Evolutionary conservation across 164 flowering plant species (phyloP).

Genomic region (Sedum album): DNA sequence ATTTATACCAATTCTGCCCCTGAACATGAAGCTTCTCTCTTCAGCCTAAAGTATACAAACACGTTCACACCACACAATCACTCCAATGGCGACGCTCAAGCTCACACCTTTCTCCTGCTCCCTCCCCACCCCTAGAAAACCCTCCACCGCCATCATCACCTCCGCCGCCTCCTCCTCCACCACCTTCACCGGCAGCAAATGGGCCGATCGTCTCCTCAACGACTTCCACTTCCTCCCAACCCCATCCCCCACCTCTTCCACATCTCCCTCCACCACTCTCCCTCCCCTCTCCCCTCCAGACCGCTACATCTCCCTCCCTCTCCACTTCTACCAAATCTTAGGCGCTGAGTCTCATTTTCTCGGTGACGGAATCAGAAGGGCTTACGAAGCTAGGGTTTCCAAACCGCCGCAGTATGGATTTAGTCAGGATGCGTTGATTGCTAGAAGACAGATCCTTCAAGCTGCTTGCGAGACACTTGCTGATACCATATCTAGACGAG

Average conservation of each 20-base stretch:
- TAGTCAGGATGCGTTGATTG: conserved; percentile 63
- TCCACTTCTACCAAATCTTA: conserved; percentile 69
- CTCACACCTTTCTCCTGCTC: conserved; percentile 13
- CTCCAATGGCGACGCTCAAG: conserved; percentile 7
- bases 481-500: conserved; percentile 45
- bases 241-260: conserved; percentile 18
- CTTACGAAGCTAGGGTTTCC: conserved; percentile 75
- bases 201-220: conserved; percentile 92
- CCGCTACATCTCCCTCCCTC: conserved; percentile 58
- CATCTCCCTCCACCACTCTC: conserved; percentile 22
- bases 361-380: conserved; percentile 75
- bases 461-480: conserved; percentile 88
- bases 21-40: not conserved
- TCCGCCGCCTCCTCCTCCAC: conserved; percentile 13
- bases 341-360: conserved; percentile 87
- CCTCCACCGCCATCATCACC: not conserved
- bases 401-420: conserved; percentile 80
- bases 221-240: conserved; percentile 64
- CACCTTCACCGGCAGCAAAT: conserved; percentile 63
- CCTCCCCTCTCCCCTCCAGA: conserved; percentile 36
- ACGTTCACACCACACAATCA: not conserved
- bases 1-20: not conserved
- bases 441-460: conserved; percentile 73
- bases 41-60: not conserved
- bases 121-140: not conserved